Conservation (phyloP, 1,284 basidiomycete species). For the Irpex rosettiformis region DNA sequence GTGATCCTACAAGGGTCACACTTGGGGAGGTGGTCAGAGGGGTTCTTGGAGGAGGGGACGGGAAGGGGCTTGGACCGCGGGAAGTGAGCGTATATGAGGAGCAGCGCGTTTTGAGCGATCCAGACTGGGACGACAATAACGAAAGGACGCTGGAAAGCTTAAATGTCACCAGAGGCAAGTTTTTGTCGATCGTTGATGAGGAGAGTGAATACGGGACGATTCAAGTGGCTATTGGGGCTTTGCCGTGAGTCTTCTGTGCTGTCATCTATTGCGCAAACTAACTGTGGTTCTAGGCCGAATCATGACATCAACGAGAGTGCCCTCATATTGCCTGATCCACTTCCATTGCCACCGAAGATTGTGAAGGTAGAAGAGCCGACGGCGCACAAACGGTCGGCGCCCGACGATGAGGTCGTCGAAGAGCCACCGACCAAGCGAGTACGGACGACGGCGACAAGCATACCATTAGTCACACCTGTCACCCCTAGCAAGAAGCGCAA, state of each 20-base stretch:
- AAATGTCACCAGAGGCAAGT: constrained; percentile 71
- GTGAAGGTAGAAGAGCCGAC: constrained; percentile 34
- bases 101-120: constrained; percentile 77
- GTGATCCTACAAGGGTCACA: constrained; percentile 63
- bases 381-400: constrained; percentile 55
- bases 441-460: constrained; percentile 24
- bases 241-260: constrained; percentile 59
- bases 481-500: constrained; percentile 62
- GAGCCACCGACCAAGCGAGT: constrained; percentile 55
- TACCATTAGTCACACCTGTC: constrained; percentile 16
- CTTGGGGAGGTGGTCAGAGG: constrained; percentile 73
- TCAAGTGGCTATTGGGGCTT: constrained; percentile 63
- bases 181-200: constrained; percentile 86
- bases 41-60: constrained; percentile 51
- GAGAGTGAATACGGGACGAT: constrained; percentile 77
- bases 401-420: constrained; percentile 49
- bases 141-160: constrained; percentile 71
- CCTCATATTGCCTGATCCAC: constrained; percentile 57
- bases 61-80: constrained; percentile 35
- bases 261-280: constrained; percentile 6
- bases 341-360: constrained; percentile 53
- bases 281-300: constrained; percentile 37
- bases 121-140: constrained; percentile 87
- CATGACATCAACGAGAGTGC: constrained; percentile 46
- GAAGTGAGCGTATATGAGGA: constrained; percentile 89